Base-by-base conservation (phyloP, 1,284 basidiomycete genomes). In the Sphagnurus paluster region DNA sequence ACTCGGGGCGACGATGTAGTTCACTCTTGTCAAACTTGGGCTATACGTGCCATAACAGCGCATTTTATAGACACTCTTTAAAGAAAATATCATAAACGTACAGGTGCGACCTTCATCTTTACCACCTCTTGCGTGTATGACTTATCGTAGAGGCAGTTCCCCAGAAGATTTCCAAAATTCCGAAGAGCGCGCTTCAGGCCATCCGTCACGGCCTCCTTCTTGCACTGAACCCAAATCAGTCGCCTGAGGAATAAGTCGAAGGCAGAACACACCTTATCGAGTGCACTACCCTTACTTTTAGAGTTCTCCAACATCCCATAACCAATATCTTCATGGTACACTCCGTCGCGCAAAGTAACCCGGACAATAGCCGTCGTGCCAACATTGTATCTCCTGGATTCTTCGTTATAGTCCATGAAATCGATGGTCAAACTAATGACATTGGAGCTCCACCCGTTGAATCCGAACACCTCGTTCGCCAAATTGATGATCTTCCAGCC, bases 391-490 rank as follows among this genome's bases (percentile, higher is more conserved):
- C 85, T 71, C 46, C 70, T 74, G 8, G 80, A 75, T 50, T 91
- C 82, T 52, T 86, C 81, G 51, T 74, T 82, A 53, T 69, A 79
- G 59, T 96, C 93, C 48, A 83, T 62, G 54, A 80, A 88, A 60
- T 88, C 86, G 2, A 88, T 89, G 13, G 84, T 84, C 33, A 98
- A 68, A 40, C 69, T 87, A 45, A 90, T 80, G 39, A 98, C 78
- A 44, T 73, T 90, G 2, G 93, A 92, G 42, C 87, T 93, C 96
- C 96, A 99, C 8, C 97, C 97, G 54, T 98, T 95, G 73, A 94
- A 98, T 1, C 96, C 96, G 70, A 99, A 99, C 28, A 99, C 90
- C 58, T 99, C 95, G 65, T 99, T 99, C 1, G 96, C 96, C 19
- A 99, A 76, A 58, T 93, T 93, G 65, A 98, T 93, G 25, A 93